Evolutionary conservation across 2,329 filamentous ascomycete species (phyloP).

Genomic region (Colletotrichum sidae): DNA sequence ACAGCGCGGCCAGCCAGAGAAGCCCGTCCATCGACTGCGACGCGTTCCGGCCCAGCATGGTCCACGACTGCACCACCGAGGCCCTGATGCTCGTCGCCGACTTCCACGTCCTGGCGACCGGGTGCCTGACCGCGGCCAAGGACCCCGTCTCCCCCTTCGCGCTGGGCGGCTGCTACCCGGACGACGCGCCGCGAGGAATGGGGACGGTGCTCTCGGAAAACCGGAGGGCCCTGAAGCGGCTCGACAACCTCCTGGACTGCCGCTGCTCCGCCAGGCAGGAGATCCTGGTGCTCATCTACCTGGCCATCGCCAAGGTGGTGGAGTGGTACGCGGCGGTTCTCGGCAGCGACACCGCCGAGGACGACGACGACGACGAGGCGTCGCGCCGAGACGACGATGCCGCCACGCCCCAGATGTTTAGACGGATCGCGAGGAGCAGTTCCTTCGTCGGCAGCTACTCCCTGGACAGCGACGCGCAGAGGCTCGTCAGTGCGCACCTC

Average conservation of each 20-base stretch:
- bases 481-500: constrained; percentile 12
- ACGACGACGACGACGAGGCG: constrained; percentile 1
- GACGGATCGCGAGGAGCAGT: constrained; percentile 6
- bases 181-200: constrained; percentile 12
- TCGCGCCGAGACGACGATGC: constrained; percentile 9
- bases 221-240: background rate
- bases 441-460: constrained; percentile 13
- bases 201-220: constrained; percentile 8
- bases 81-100: constrained; percentile 2
- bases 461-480: constrained; percentile 16
- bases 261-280: constrained; percentile 16
- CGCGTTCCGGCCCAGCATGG: background rate
- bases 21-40: constrained; percentile 4
- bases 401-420: background rate
- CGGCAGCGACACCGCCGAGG: background rate
- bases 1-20: background rate
- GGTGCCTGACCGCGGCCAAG: constrained; percentile 8
- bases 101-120: constrained; percentile 10
- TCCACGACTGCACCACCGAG: constrained; percentile 12
- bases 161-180: background rate
- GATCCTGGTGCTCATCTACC: constrained; percentile 11
- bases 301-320: constrained; percentile 10
- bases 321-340: constrained; percentile 21
- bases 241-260: background rate
- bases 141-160: constrained; percentile 3